phyloP scores from a whole-genome alignment of 352 stramenopile species.

The Phytophthora quininea region DNA sequence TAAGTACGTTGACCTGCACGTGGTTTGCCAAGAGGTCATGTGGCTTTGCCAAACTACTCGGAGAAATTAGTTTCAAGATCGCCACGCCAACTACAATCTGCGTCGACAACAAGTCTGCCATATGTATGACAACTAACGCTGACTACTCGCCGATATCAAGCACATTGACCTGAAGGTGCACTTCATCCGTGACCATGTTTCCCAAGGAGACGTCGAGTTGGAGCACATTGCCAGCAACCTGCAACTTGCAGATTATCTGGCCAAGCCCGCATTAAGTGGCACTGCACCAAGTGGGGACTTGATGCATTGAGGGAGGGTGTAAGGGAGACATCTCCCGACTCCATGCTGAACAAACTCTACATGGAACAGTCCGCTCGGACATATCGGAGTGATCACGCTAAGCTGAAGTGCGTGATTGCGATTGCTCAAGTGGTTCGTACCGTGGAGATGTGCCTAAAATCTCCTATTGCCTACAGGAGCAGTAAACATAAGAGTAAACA shows the following conservation, averaged over 20 bases:
- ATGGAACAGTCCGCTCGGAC: background rate
- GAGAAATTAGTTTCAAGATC: constrained; percentile 2
- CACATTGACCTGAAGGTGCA: background rate
- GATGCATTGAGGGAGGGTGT: background rate
- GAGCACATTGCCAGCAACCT: background rate
- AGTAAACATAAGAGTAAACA: too few species aligned
- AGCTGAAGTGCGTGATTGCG: too few species aligned
- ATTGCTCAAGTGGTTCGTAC: too few species aligned
- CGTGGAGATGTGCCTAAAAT: too few species aligned
- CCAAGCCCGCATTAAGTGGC: background rate
- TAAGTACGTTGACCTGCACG: constrained; percentile 17
- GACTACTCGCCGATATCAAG: background rate
- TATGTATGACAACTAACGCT: background rate
- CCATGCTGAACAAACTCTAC: background rate
- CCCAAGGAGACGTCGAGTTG: background rate
- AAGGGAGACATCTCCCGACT: background rate
- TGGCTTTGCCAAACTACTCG: constrained; percentile 1
- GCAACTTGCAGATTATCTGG: background rate
- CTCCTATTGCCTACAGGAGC: too few species aligned
- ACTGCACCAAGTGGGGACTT: background rate
- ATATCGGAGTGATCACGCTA: too few species aligned
- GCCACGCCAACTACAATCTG: background rate
- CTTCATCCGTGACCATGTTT: background rate
- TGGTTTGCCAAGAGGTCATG: background rate
- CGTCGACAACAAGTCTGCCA: background rate